Conservation (phyloP, 2,329 filamentous ascomycete genomes). For the Plectosphaerella sp. region DNA sequence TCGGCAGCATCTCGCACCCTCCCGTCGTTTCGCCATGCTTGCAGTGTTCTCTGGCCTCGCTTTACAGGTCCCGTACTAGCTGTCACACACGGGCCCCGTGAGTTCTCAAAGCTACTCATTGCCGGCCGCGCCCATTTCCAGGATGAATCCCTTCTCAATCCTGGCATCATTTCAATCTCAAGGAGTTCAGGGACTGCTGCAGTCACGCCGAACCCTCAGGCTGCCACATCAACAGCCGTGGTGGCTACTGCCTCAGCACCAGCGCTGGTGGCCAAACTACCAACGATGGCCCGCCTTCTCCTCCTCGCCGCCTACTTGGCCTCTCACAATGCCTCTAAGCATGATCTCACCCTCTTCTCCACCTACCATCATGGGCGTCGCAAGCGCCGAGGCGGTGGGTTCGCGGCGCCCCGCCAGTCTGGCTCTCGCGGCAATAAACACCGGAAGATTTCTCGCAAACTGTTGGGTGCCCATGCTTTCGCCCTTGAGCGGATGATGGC, state of each 20-base stretch:
- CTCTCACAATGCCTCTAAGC: constrained; percentile 72
- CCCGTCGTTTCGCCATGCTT: constrained; percentile 64
- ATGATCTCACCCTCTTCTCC: constrained; percentile 72
- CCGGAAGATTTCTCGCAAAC: constrained; percentile 70
- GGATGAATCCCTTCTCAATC: constrained; percentile 65
- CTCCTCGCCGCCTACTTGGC: constrained; percentile 76
- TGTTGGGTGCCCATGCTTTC: constrained; percentile 74
- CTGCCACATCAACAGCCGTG: not conserved
- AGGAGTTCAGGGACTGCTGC: too few relatives aligned
- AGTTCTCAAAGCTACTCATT: constrained; percentile 81
- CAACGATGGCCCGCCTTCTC: constrained; percentile 68
- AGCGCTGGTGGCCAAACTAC: constrained; percentile 55
- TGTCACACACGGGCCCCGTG: constrained; percentile 69
- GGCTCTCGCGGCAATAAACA: constrained; percentile 42
- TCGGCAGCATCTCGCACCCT: constrained; percentile 79
- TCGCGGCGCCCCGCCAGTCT: constrained; percentile 19
- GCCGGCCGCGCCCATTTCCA: constrained; percentile 66
- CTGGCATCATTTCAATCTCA: constrained; percentile 46
- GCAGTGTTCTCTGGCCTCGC: constrained; percentile 73
- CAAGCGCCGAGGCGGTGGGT: constrained; percentile 44
- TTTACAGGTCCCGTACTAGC: constrained; percentile 76
- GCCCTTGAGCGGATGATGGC: constrained; percentile 74
- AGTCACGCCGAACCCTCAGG: too few relatives aligned
- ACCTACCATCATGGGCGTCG: constrained; percentile 56
- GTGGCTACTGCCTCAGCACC: constrained; percentile 9